These are phyloP conservation scores for Ustilago tritici DNA, from an alignment of 1,284 basidiomycete species.

Conservation along the genomic window DNA sequence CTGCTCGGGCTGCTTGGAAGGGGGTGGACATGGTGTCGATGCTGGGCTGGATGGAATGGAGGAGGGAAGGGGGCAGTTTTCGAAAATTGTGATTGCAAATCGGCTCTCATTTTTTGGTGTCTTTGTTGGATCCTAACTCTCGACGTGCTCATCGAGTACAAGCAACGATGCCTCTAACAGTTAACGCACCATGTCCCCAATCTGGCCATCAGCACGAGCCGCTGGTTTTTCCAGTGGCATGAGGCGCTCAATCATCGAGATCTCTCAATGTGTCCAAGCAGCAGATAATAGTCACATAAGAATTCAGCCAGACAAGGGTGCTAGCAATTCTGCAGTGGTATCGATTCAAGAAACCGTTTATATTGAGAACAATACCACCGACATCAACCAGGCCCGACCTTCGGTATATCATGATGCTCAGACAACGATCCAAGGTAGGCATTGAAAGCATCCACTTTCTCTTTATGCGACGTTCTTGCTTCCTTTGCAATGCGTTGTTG, in stretches of 20 bases:
- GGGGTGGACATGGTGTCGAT: slow-evolving; percentile 37
- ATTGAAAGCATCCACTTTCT: slow-evolving; percentile 88
- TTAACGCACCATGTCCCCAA: no score
- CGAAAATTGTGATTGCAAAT: not conserved
- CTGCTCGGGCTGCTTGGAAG: slow-evolving; percentile 35
- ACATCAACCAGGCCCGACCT: slow-evolving; percentile 73
- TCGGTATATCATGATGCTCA: slow-evolving; percentile 93
- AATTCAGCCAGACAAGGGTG: not conserved
- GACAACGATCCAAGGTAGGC: slow-evolving; percentile 85
- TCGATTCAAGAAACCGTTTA: not conserved
- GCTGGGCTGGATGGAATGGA: not conserved
- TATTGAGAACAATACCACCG: not conserved
- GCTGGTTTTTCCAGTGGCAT: no score
- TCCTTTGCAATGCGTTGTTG: slow-evolving; percentile 82
- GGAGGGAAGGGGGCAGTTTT: not conserved
- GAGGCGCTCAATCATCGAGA: no score
- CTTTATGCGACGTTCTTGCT: slow-evolving; percentile 91
- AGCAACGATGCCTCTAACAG: no score
- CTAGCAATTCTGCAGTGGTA: not conserved
- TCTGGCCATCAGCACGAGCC: no score
- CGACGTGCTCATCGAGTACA: no score
- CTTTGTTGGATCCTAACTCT: no score
- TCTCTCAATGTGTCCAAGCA: no score
- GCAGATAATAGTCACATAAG: not conserved
- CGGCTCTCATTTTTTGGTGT: no score